These are phyloP conservation scores for Xylaria arbuscula DNA, from an alignment of 2,329 filamentous ascomycete species.

Conservation along the genomic window DNA sequence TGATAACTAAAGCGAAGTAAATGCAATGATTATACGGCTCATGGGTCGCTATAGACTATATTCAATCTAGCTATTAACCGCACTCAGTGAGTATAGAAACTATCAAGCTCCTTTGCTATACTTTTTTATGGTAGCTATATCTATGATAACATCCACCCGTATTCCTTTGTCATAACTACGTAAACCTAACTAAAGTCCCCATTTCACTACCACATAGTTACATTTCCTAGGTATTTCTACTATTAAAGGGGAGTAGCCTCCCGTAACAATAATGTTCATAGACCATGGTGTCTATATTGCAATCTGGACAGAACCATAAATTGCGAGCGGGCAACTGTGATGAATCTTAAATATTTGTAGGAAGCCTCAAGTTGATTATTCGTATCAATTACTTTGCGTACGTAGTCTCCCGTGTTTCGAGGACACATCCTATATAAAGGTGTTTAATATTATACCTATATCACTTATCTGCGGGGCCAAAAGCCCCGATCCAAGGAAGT, in stretches of 20 bases:
- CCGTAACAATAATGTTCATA: background rate
- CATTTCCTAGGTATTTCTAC: background rate
- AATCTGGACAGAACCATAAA: background rate
- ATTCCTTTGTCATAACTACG: background rate
- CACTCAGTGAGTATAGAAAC: background rate
- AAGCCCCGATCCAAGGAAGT: constrained; percentile 43
- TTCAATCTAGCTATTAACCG: too few species aligned
- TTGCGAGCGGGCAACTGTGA: background rate
- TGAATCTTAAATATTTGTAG: background rate
- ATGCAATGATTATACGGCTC: background rate
- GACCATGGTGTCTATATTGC: background rate
- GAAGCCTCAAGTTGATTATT: background rate
- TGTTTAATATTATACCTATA: too few species aligned
- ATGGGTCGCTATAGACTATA: too few species aligned
- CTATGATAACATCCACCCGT: too few species aligned
- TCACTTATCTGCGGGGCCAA: too few species aligned
- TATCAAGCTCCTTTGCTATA: background rate
- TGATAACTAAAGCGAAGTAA: background rate
- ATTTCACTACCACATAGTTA: background rate
- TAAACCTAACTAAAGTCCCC: background rate
- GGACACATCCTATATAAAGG: too few species aligned
- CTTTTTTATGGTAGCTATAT: background rate
- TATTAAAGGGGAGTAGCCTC: background rate
- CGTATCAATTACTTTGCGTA: background rate
- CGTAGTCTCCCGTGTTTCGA: too few species aligned